phyloP scores from a whole-genome alignment of 2,329 filamentous ascomycete species.

The Botrytis byssoidea region DNA sequence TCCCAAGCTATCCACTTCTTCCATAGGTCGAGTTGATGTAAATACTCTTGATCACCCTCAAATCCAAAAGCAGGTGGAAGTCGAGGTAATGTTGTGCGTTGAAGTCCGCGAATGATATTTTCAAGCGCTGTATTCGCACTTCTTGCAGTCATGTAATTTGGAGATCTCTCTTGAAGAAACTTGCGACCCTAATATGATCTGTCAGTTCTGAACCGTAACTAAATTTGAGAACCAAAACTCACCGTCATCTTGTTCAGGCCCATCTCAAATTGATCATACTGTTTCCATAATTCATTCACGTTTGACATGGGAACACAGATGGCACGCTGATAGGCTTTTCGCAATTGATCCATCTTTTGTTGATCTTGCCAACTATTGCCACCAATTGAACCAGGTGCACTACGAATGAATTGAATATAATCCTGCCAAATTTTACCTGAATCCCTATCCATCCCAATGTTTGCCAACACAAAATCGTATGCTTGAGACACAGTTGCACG shows the following conservation, averaged over 20 bases:
- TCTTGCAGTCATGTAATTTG: slow-evolving; percentile 93
- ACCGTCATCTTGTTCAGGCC: slow-evolving; percentile 88
- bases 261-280: slow-evolving; percentile 97
- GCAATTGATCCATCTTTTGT: slow-evolving; percentile 93
- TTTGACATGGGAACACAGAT: slow-evolving; percentile 82
- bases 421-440: slow-evolving; percentile 89
- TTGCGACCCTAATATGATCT: slow-evolving; percentile 70
- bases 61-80: slow-evolving; percentile 83
- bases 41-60: slow-evolving; percentile 81
- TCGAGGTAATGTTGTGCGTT: slow-evolving; percentile 73
- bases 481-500: slow-evolving; percentile 78
- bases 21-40: slow-evolving; percentile 84
- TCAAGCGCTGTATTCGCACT: slow-evolving; percentile 88
- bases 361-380: slow-evolving; percentile 92
- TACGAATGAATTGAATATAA: slow-evolving; percentile 90
- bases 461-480: slow-evolving; percentile 88
- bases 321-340: slow-evolving; percentile 89
- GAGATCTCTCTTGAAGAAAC: slow-evolving; percentile 88
- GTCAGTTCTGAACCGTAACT: slow-evolving; percentile 25
- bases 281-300: slow-evolving; percentile 87
- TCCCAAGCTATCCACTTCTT: slow-evolving; percentile 95
- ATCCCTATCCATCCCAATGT: slow-evolving; percentile 88
- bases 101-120: slow-evolving; percentile 75
- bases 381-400: slow-evolving; percentile 79
- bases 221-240: slow-evolving; percentile 39